A percentile compares a stretch with the other conserved stretches of the same genome.
phyloP scores from a whole-genome alignment of 306 rosid genomes.

The Hippophae tibetana region DNA sequence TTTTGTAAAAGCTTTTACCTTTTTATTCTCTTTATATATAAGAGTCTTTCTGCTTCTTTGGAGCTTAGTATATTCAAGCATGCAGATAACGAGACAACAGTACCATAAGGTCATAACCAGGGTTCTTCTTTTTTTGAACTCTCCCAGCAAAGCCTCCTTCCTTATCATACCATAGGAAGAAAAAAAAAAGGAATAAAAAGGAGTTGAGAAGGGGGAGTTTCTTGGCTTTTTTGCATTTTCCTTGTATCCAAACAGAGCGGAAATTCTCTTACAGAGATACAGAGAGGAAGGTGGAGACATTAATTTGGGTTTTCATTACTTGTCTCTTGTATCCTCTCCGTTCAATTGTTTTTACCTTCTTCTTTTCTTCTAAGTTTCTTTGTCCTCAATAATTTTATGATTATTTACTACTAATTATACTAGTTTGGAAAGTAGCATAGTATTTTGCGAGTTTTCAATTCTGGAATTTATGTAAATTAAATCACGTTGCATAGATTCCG shows the following conservation, averaged over 20 bases:
- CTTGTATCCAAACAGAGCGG: conserved; percentile 29
- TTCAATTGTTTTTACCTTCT: not conserved
- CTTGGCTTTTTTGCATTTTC: conserved; percentile 49
- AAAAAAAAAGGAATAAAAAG: conserved; percentile 15
- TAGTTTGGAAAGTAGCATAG: not conserved
- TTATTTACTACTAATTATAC: not conserved
- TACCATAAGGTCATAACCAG: conserved; percentile 27
- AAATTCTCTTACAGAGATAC: conserved; percentile 3
- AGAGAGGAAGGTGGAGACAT: conserved; percentile 44
- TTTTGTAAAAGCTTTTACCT: conserved; percentile 19
- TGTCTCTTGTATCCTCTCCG: conserved; percentile 50
- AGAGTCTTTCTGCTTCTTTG: conserved; percentile 1
- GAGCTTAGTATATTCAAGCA: conserved; percentile 37
- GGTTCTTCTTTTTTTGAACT: conserved; percentile 37
- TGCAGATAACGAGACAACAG: conserved; percentile 43
- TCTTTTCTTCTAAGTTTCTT: conserved; percentile 5
- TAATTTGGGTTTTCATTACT: conserved; percentile 28
- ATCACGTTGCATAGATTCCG: not conserved
- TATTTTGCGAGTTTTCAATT: conserved; percentile 12
- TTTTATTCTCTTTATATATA: conserved; percentile 6
- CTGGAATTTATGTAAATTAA: conserved; percentile 7
- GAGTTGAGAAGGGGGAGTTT: not conserved
- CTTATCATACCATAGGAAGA: not conserved
- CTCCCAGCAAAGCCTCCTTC: conserved; percentile 10
- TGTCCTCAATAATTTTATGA: not conserved